Evolutionary conservation across 2,329 filamentous ascomycete species (phyloP).

Genomic region (Beauveria sp.): DNA sequence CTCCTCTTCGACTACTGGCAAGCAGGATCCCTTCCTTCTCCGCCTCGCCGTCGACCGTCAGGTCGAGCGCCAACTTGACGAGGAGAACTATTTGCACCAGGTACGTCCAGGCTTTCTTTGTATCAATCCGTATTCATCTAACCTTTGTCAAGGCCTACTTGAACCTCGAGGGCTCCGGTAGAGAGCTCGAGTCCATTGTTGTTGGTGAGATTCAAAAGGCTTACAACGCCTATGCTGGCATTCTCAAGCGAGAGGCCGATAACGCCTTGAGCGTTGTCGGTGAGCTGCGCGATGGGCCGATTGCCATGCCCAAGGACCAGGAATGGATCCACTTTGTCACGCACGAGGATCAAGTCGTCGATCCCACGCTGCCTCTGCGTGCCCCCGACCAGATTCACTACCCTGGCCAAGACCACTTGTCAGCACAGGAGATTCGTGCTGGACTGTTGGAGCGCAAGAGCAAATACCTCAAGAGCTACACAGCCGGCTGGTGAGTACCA

Average conservation of each 20-base stretch:
- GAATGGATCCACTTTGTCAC: slow-evolving; percentile 85
- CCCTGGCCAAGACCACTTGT: slow-evolving; percentile 78
- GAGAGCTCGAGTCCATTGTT: slow-evolving; percentile 92
- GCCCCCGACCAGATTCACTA: slow-evolving; percentile 79
- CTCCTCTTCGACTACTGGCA: slow-evolving; percentile 63
- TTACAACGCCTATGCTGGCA: slow-evolving; percentile 87
- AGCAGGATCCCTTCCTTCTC: slow-evolving; percentile 86
- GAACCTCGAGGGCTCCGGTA: slow-evolving; percentile 87
- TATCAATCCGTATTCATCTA: slow-evolving; percentile 12
- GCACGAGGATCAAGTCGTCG: slow-evolving; percentile 76
- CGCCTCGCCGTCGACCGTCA: slow-evolving; percentile 81
- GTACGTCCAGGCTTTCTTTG: slow-evolving; percentile 38
- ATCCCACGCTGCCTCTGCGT: slow-evolving; percentile 72
- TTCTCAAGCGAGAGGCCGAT: slow-evolving; percentile 85
- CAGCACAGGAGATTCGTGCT: slow-evolving; percentile 75
- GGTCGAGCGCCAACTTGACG: slow-evolving; percentile 85
- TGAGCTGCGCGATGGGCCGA: slow-evolving; percentile 72
- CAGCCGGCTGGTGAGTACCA: slow-evolving; percentile 72
- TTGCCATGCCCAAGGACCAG: slow-evolving; percentile 87
- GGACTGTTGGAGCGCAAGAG: slow-evolving; percentile 95
- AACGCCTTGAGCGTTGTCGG: slow-evolving; percentile 71
- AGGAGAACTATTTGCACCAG: slow-evolving; percentile 94
- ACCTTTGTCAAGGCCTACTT: slow-evolving; percentile 63
- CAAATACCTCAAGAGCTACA: slow-evolving; percentile 97
- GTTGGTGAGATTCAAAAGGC: slow-evolving; percentile 97